These are phyloP conservation scores for Austroboletus festivus DNA, from an alignment of 768 basidiomycete genomes.

Conservation along the genomic window DNA sequence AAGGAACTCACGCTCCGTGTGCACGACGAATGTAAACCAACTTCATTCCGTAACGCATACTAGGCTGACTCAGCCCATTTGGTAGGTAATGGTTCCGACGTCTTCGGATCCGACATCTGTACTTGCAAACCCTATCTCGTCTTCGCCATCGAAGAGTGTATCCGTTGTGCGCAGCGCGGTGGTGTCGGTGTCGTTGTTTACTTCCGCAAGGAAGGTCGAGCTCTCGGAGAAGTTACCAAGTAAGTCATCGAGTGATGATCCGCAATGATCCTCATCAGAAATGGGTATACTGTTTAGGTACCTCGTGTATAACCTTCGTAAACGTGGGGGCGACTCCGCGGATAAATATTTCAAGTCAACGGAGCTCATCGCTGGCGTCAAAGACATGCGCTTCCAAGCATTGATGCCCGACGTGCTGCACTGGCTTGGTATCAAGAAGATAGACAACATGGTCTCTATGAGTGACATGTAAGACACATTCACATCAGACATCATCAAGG, in stretches of 20 bases:
- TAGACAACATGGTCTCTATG: slow-evolving; percentile 89
- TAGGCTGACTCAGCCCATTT: background rate
- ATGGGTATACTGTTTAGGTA: slow-evolving; percentile 50
- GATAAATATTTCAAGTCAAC: slow-evolving; percentile 94
- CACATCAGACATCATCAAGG: too few species aligned
- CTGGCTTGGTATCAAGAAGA: slow-evolving; percentile 89
- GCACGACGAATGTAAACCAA: slow-evolving; percentile 91
- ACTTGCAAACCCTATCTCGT: slow-evolving; percentile 92
- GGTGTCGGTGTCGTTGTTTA: slow-evolving; percentile 94
- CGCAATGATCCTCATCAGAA: background rate
- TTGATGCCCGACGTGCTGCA: slow-evolving; percentile 96
- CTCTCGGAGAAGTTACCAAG: slow-evolving; percentile 92
- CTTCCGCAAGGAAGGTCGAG: slow-evolving; percentile 92
- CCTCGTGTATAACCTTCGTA: slow-evolving; percentile 94
- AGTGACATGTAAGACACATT: slow-evolving; percentile 60
- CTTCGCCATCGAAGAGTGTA: slow-evolving; percentile 92
- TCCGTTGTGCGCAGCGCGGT: slow-evolving; percentile 75
- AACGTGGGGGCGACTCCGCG: slow-evolving; percentile 90
- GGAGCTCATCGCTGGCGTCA: slow-evolving; percentile 90
- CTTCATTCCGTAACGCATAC: too few species aligned
- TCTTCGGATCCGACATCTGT: slow-evolving; percentile 91
- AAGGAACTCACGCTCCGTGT: slow-evolving; percentile 86
- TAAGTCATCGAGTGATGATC: slow-evolving; percentile 36
- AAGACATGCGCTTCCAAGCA: slow-evolving; percentile 93
- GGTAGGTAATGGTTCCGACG: slow-evolving; percentile 90